Conservation (phyloP, 495 filamentous ascomycete species). For the Podospora comata region DNA sequence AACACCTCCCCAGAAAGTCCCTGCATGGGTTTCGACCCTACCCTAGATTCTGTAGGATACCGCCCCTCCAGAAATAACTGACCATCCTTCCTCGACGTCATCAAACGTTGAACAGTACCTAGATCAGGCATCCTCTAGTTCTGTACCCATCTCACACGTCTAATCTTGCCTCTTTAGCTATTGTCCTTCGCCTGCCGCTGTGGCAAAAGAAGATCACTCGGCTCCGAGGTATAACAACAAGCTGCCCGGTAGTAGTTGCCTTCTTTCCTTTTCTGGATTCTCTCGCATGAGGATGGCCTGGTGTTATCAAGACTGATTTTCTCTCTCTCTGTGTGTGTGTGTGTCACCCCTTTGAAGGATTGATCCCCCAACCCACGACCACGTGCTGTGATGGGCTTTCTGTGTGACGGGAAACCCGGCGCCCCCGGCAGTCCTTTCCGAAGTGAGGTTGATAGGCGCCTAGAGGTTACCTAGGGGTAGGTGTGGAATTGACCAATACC, state of each 20-base stretch:
- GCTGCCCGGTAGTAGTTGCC: neutral
- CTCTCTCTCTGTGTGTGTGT: neutral
- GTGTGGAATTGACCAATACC: neutral
- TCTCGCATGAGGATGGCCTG: neutral
- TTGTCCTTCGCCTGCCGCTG: too few relatives aligned
- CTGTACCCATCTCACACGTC: neutral
- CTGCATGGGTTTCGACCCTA: neutral
- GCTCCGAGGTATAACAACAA: neutral
- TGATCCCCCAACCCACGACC: neutral
- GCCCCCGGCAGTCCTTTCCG: neutral
- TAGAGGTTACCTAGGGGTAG: neutral
- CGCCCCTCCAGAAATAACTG: neutral
- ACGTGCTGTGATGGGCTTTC: neutral
- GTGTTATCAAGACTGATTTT: neutral
- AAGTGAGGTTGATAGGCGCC: neutral
- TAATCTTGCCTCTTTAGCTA: neutral
- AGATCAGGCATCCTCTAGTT: neutral
- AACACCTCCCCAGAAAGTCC: neutral
- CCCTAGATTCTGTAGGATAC: neutral
- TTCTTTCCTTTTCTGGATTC: neutral
- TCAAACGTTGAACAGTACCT: neutral
- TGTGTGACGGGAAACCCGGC: neutral
- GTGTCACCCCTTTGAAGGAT: neutral
- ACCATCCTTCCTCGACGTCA: neutral
- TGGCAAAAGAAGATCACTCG: neutral